Evolutionary conservation across 306 rosid genomes (phyloP), one percentile per base, ranked within the genome.

Genomic region (Citrullus mucosospermus): DNA sequence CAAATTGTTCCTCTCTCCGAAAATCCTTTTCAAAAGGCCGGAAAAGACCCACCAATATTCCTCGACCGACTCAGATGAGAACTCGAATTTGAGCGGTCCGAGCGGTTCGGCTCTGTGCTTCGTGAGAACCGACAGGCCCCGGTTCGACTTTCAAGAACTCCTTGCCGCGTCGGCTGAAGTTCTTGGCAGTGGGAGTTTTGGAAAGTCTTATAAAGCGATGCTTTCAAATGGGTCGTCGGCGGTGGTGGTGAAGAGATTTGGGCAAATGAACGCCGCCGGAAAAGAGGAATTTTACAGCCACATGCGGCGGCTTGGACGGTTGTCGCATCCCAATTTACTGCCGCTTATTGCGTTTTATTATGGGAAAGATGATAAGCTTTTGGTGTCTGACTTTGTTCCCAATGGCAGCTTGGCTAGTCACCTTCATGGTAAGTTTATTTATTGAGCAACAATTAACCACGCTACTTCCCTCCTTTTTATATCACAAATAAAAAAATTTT

Each of bases 201-300:
- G 97, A 17, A 88, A 97, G 0, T 88, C 97, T 0, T 95, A 89
- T 54, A 95, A 92, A 75, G 97, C 97, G 3, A 73, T 79, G 82
- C 79, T 95, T 60, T 5, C 79, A 58, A 85, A 22, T 22, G 97
- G 97, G 75, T 79, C 86, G 75, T 79, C 87, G 3, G 82, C 86
- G 75, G 78, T 91, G 85, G 97, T 86, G 15, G 99, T 95, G 84
- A 95, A 92, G 88, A 91, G 97, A 80, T 89, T 95, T 75, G 88
- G 82, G 85, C 75, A 86, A 65, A 88, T 95, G 97, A 89, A 88
- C 55, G 87, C 30, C 32, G 83, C 87, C 16, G 86, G 90, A 25
- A 91, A 74, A 44, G 88, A 83, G 14, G 97, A 88, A 38, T 92
- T 95, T 51, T 77, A 75, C 56, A 86, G 87, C 22, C 92, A 95